These are phyloP conservation scores for Colletotrichum magnum DNA, from an alignment of 2,329 filamentous ascomycete species.

Conservation along the genomic window DNA sequence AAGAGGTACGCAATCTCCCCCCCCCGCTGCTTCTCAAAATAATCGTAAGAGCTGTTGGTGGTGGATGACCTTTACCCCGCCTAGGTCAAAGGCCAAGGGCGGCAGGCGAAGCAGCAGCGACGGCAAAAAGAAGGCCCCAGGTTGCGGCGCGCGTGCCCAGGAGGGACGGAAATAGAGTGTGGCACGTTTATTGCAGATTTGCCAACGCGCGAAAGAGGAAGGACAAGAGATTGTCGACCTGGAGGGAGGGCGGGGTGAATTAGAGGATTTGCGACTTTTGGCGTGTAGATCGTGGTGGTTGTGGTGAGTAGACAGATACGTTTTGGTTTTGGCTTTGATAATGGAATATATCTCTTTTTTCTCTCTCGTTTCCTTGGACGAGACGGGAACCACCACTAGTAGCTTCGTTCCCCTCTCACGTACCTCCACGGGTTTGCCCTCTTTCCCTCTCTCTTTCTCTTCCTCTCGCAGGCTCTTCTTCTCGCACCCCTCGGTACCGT, in stretches of 20 bases:
- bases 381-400: not conserved
- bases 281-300: not conserved
- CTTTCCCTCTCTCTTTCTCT: conserved; percentile 3
- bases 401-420: not conserved
- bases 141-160: too few relatives aligned
- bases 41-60: conserved; percentile 23
- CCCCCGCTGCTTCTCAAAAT: conserved; percentile 6
- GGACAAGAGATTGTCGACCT: conserved; percentile 15
- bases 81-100: conserved; percentile 39
- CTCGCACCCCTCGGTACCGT: conserved; percentile 24
- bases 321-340: too few relatives aligned
- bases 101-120: conserved; percentile 14
- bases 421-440: not conserved
- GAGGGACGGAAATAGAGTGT: conserved; percentile 16
- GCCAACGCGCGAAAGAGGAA: not conserved
- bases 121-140: conserved; percentile 2
- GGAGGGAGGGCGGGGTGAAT: not conserved
- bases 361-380: conserved; percentile 8
- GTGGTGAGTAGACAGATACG: conserved; percentile 1
- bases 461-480: too few relatives aligned
- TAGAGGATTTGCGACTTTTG: not conserved
- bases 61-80: conserved; percentile 33
- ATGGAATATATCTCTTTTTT: too few relatives aligned
- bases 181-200: conserved; percentile 14
- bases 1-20: conserved; percentile 9